A percentile compares a stretch with the other conserved stretches of the same genome.
phyloP scores from a whole-genome alignment of 495 filamentous ascomycete species.

The Penicillium dipodomyicola region DNA sequence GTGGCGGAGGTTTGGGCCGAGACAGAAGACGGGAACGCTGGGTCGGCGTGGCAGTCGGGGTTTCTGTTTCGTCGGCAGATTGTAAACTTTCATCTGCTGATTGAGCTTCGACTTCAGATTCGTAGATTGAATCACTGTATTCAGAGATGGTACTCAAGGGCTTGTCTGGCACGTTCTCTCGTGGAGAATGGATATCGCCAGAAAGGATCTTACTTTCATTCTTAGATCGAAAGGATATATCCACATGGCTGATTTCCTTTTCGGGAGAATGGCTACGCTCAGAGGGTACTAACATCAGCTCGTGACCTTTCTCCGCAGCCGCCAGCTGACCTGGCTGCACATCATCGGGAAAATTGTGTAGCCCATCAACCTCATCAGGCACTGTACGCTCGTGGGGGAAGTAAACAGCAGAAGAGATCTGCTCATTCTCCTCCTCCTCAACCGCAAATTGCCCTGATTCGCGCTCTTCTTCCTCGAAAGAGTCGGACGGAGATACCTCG shows the following conservation, averaged over 20 bases:
- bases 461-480: constrained; percentile 29
- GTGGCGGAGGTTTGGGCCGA: constrained; percentile 31
- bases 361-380: constrained; percentile 34
- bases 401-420: constrained; percentile 93
- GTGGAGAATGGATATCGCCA: constrained; percentile 50
- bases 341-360: constrained; percentile 48
- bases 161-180: constrained; percentile 37
- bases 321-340: constrained; percentile 36
- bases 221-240: constrained; percentile 62
- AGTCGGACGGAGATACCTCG: constrained; percentile 26
- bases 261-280: constrained; percentile 32
- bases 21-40: constrained; percentile 34
- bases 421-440: constrained; percentile 85
- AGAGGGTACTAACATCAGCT: constrained; percentile 34
- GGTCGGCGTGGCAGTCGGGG: constrained; percentile 59
- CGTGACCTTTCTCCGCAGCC: constrained; percentile 33
- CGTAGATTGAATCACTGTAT: constrained; percentile 51
- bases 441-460: constrained; percentile 58
- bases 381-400: constrained; percentile 72
- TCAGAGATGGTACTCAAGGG: constrained; percentile 38
- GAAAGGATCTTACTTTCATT: constrained; percentile 60
- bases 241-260: constrained; percentile 48
- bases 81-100: constrained; percentile 54
- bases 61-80: constrained; percentile 57
- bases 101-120: constrained; percentile 62